A percentile compares a stretch with the other conserved stretches of the same genome.
phyloP scores from a whole-genome alignment of 768 basidiomycete genomes.

The Strobilomyces echinocephalus region DNA sequence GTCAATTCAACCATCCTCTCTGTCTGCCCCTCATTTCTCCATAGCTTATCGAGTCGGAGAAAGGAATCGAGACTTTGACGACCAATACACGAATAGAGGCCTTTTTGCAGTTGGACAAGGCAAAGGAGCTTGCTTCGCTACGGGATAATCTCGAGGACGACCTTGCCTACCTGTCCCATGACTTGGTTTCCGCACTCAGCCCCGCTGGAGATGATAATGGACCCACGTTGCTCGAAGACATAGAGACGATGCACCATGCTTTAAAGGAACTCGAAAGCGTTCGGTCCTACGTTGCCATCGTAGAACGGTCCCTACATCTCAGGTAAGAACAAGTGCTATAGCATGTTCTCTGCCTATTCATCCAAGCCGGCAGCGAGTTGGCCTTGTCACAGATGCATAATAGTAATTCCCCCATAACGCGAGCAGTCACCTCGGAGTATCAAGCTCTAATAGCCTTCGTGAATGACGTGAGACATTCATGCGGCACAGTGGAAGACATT shows the following conservation, averaged over 20 bases:
- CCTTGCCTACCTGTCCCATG: constrained; percentile 58
- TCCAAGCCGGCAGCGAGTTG: constrained; percentile 43
- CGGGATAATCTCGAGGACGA: constrained; percentile 78
- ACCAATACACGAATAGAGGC: constrained; percentile 44
- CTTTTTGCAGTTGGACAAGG: constrained; percentile 50
- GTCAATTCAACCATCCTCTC: constrained; percentile 13
- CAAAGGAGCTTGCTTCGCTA: constrained; percentile 70
- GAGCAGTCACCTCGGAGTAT: constrained; percentile 51
- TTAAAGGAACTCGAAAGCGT: constrained; percentile 75
- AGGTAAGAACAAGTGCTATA: constrained; percentile 46
- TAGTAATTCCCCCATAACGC: constrained; percentile 37
- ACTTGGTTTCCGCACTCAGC: constrained; percentile 53
- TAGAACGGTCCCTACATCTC: constrained; percentile 64
- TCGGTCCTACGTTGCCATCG: constrained; percentile 67
- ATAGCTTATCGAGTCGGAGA: constrained; percentile 55
- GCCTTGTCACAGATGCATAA: constrained; percentile 51
- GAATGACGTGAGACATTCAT: constrained; percentile 40
- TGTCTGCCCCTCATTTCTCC: constrained; percentile 30
- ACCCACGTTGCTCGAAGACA: constrained; percentile 72
- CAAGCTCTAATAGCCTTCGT: constrained; percentile 61
- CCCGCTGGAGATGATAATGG: constrained; percentile 40
- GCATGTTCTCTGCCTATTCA: constrained; percentile 3
- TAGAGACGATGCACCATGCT: constrained; percentile 74
- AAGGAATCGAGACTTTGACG: constrained; percentile 43
- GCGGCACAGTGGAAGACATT: constrained; percentile 41